Base-by-base conservation (phyloP, 2,329 filamentous ascomycete genomes). In the Apiospora malaysiana region DNA sequence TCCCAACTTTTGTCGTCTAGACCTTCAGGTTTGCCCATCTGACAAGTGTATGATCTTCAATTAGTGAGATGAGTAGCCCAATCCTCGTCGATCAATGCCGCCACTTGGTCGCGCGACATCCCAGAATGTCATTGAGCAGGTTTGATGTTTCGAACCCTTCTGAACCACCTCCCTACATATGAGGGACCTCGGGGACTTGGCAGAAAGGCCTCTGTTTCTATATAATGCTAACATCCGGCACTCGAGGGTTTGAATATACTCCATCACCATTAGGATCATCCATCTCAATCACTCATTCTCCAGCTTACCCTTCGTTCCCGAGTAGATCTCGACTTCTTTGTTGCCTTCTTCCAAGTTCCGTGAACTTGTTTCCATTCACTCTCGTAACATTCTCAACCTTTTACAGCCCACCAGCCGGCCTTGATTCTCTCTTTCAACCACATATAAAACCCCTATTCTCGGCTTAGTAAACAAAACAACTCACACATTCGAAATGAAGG, bases 401-500 rank as follows among this genome's bases (percentile, higher is more conserved):
- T 51, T 66, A 47, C 27, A 70, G 37, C 5, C 42, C 69, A 51
- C 65, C 59, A 63, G 45, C 46, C 69, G 66, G 69, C 68, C 63
- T 68, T 65, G n/a, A 46, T 68, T 68, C 42, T 47, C 40, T 47
- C 66, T 59, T 69, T 32, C 42, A 16, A 66, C 40, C 9, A n/a
- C 63, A 49, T 42, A 32, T 16, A 37, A 16, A 67, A n/a, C 23
- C 49, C 25, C 21, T 59, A 46, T 47, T 63, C 16, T 27, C 27
- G 51, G 51, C 51, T 32, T 42, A 23, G 51, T 32, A n/a, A 21
- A 42, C 45, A 27, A n/a, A 46, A 18, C 67, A 56, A 23, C 18
- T 25, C 70, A 32, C n/a, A n/a, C 23, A n/a, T 46, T 10, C 67
- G 76, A 65, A 42, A 77, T 76, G 75, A 73, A 76, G 73, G 72